Evolutionary conservation across 495 filamentous ascomycete genomes (phyloP), one percentile per base, ranked within the genome.

Genomic region (Amphirosellinia nigrospora): DNA sequence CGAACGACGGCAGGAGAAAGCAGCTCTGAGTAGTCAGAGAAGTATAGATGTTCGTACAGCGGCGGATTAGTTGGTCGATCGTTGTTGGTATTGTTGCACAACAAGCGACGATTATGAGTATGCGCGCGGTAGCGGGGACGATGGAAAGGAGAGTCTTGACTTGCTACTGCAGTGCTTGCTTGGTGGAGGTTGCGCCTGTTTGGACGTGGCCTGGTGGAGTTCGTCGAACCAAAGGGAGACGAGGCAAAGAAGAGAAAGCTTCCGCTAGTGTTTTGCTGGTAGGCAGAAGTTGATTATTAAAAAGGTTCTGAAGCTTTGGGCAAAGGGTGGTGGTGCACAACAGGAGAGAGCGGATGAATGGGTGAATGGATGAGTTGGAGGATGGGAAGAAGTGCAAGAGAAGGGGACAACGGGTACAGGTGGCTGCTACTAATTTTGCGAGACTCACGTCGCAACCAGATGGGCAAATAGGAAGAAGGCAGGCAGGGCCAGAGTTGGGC

Each of bases 351-450:
- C 38, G 32, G 43, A 52, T 48, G 70, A 68, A 74, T 46, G 65
- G 70, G 64, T 69, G 59, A 58, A 62, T 68, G 46, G 72, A 66
- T 43, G 73, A 64, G 48, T 59, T 15, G 69, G 60, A 28, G 53
- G 69, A 62, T 38, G 63, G 48, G 67, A 68, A 36, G 55, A 58
- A 36, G 55, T 9, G 38, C 38, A 19, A 60, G 19, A 34, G 56
- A 60, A 65, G 53, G 63, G 34, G 28, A 53, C 28, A 32, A 34
- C 21, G 63, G 63, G 62, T 55, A 36, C 26, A 46, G 63, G 52
- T 48, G 64, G 50, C 48, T 55, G 11, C 15, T 50, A 32, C 50
- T 30, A 15, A 50, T 39, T 65, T 65, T 65, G 64, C 46, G 41
- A 32, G 64, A 21, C 36, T 58, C 55, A n/a, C 30, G 55, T 58